phyloP scores from a whole-genome alignment of 805 yeast genomes.

The Nakazawaea wyomingensis region DNA sequence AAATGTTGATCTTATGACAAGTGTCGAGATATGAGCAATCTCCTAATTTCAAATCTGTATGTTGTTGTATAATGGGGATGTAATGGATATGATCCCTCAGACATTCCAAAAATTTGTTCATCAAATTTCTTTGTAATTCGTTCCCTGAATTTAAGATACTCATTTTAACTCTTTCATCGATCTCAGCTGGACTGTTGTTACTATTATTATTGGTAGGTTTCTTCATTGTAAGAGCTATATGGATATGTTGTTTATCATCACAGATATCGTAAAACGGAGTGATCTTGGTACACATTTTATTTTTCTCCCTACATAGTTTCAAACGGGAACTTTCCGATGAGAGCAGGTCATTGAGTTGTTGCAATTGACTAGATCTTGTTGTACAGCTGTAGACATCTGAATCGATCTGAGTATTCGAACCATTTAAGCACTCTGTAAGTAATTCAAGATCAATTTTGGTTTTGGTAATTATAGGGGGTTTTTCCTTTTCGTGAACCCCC shows the following conservation, averaged over 20 bases:
- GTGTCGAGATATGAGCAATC: slow-evolving; percentile 94
- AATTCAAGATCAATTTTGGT: too few relatives aligned
- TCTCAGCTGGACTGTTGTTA: slow-evolving; percentile 24
- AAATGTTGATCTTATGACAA: slow-evolving; percentile 77
- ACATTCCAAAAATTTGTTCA: slow-evolving; percentile 24
- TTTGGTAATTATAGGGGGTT: too few relatives aligned
- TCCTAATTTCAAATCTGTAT: slow-evolving; percentile 70
- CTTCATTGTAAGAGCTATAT: slow-evolving; percentile 21
- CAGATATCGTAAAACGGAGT: slow-evolving; percentile 52
- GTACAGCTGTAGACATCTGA: background rate
- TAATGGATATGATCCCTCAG: slow-evolving; percentile 40
- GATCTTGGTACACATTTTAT: slow-evolving; percentile 33
- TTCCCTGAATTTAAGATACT: slow-evolving; percentile 7
- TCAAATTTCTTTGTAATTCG: background rate
- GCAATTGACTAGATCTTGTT: background rate
- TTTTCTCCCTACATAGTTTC: slow-evolving; percentile 18
- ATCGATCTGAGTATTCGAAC: background rate
- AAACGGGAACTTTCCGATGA: background rate
- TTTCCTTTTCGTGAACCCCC: background rate
- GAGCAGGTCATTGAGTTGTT: background rate
- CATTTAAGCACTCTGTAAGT: background rate
- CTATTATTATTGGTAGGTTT: too few relatives aligned
- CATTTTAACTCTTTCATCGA: slow-evolving; percentile 16
- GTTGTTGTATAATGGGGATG: slow-evolving; percentile 47
- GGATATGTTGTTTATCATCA: slow-evolving; percentile 32